Evolutionary conservation across 163 green algal genomes (phyloP), one percentile per base, ranked within the genome.

Genomic region (Prototheca wickerhamii): DNA sequence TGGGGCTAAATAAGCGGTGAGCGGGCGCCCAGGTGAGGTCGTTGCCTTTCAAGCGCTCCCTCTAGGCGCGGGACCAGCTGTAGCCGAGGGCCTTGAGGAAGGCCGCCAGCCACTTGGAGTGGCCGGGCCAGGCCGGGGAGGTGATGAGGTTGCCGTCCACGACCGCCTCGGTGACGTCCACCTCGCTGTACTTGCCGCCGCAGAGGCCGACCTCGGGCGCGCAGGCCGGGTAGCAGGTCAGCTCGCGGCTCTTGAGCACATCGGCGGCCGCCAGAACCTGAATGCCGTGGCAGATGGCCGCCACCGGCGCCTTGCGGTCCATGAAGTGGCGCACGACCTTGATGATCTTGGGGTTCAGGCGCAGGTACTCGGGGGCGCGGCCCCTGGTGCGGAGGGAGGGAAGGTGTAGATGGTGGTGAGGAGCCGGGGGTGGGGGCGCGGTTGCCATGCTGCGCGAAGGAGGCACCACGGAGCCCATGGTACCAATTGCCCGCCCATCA

Each of bases 331-430:
- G 32, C 26, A 74, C 62, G 3, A 81, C 25, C 6, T 76, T 51
- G 2, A 82, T 18, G 33, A 84, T 75, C 35, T 37, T 26, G 4
- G 51, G 25, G 58, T 83, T 65, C 15, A 83, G 59, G 28, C 73
- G 65, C 37, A 84, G 58, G 71, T 83, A 84, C 63, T 84, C 77
- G 3, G 77, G 77, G 2, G 77, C 75, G 2, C 77, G 70, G 2
- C 77, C 77, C 15, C 70, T 72, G 64, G 56, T 51, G 8, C 2
- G n/a, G 0, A 46, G 31, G 32, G 26, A 26, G 51, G 50, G 10
- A 43, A 46, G 44, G 18, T 49, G 20, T 30, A 25, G 46, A 21
- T 21, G 10, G 46, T 25, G 46, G 12, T 6, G 18, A n/a, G n/a
- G n/a, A n/a, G n/a, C n/a, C n/a, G n/a, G n/a, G n/a, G n/a, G n/a